Evolutionary conservation across 2,329 filamentous ascomycete species (phyloP), one percentile per base, ranked within the genome.

Genomic region (Sclerotinia spermophila): DNA sequence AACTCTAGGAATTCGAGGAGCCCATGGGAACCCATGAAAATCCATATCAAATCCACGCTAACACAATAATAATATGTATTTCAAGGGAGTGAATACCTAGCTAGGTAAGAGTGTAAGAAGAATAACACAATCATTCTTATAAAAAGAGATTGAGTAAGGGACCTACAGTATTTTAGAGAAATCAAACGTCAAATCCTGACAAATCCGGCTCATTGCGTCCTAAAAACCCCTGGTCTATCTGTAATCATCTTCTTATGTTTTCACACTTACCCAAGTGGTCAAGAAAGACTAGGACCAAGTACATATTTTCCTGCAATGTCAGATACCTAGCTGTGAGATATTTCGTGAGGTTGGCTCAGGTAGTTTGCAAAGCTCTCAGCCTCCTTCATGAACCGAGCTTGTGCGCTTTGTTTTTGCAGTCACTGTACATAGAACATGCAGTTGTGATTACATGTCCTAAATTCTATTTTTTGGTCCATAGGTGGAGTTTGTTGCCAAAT

Each of bases 11-110:
- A 38, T 53, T 27, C n/a, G 44, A 27, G 45, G 38, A 30, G 15
- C 44, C 33, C n/a, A 30, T 13, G 48, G 51, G 21, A 35, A 19
- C 35, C 53, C 53, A 56, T 42, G 15, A 17, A n/a, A 65, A 40
- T 65, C 62, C 62, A 65, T 45, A 35, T 60, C 13, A 40, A 27
- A 53, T 38, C n/a, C 35, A 40, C 45, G 62, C 62, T 53, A 66
- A 21, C 33, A 48, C 19, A 40, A 53, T 15, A 51, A 27, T 35
- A 21, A 38, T 5, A 38, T 64, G 44, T 27, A 21, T 30, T 66
- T 30, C 24, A 19, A 17, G 45, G 35, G 45, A 30, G 45, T 53
- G 61, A 65, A 53, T 38, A 40, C 33, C 62, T 53, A 27, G n/a
- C 17, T 53, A 65, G 33, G 62, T 65, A 64, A 64, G 44, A 38